A percentile compares a stretch with the other conserved stretches of the same genome.
Evolutionary conservation across 164 flowering plant genomes (phyloP).

Genomic region (Echeveria elegans): DNA sequence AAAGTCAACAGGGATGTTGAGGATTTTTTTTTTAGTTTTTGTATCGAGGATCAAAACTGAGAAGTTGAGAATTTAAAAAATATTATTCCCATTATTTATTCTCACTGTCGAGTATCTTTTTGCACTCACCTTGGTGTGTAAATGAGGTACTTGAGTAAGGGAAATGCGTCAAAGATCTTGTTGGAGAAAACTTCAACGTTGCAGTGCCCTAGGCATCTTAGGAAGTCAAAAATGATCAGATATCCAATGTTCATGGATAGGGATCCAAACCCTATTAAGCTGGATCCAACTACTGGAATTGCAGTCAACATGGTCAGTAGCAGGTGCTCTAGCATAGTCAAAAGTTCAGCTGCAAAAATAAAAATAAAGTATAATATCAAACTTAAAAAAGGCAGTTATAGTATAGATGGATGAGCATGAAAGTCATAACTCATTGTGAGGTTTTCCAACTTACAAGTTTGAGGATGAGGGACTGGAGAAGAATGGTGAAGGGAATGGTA

Average conservation of each 20-base stretch:
- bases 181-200: slow-evolving; percentile 61
- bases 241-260: slow-evolving; percentile 37
- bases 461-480: slow-evolving; percentile 49
- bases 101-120: too few species aligned
- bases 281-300: slow-evolving; percentile 49
- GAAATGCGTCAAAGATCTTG: slow-evolving; percentile 37
- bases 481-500: slow-evolving; percentile 80
- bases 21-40: too few species aligned
- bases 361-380: neutral
- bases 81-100: too few species aligned
- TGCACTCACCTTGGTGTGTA: slow-evolving; percentile 73
- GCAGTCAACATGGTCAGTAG: slow-evolving; percentile 33
- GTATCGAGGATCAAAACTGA: too few species aligned
- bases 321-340: slow-evolving; percentile 66
- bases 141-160: slow-evolving; percentile 51
- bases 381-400: neutral
- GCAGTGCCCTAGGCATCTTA: slow-evolving; percentile 72
- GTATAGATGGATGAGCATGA: too few species aligned
- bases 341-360: slow-evolving; percentile 52
- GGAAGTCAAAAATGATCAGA: slow-evolving; percentile 54
- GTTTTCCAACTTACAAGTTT: slow-evolving; percentile 38
- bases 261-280: slow-evolving; percentile 52
- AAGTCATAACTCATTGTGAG: neutral
- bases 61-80: too few species aligned
- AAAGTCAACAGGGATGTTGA: too few species aligned